These are phyloP conservation scores for Mantamonas sphyraenae DNA, from an alignment of 78 protist species.

Conservation along the genomic window DNA sequence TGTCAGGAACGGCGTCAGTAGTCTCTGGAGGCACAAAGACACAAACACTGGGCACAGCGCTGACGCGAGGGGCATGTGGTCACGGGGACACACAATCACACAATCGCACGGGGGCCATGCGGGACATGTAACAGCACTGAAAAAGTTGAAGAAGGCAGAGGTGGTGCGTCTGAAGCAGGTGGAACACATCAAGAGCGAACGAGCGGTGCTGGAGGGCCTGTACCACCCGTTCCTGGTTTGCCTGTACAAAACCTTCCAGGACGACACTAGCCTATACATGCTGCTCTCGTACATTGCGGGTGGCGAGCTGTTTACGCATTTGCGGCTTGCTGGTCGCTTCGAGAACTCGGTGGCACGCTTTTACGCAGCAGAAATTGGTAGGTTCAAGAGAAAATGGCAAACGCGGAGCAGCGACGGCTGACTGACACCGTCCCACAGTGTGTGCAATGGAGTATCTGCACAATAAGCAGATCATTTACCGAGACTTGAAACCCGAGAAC, in stretches of 20 bases:
- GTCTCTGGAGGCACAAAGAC: too few species aligned
- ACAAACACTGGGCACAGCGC: too few species aligned
- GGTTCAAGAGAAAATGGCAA: too few species aligned
- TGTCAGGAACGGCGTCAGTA: too few species aligned
- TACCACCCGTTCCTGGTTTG: slow-evolving; percentile 61
- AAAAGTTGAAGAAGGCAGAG: slow-evolving; percentile 26
- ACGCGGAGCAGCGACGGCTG: too few species aligned
- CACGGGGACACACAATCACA: too few species aligned
- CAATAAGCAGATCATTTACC: slow-evolving; percentile 61
- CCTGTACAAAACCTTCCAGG: slow-evolving; percentile 63
- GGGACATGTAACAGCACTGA: too few species aligned
- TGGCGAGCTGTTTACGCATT: slow-evolving; percentile 81
- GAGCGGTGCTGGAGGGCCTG: slow-evolving; percentile 26
- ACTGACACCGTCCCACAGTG: background rate
- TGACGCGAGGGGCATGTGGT: too few species aligned
- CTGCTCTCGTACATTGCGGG: slow-evolving; percentile 73
- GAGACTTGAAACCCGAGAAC: slow-evolving; percentile 90
- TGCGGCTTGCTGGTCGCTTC: background rate
- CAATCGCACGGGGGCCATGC: too few species aligned
- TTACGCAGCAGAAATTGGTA: slow-evolving; percentile 1
- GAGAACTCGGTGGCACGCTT: background rate
- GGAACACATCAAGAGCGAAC: slow-evolving; percentile 53
- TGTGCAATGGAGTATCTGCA: slow-evolving; percentile 72
- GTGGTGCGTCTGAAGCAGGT: slow-evolving; percentile 39
- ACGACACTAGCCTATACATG: slow-evolving; percentile 53